Evolutionary conservation across 495 filamentous ascomycete species (phyloP), one percentile per base, ranked within the genome.

Genomic region (Achaetomiella virescens): DNA sequence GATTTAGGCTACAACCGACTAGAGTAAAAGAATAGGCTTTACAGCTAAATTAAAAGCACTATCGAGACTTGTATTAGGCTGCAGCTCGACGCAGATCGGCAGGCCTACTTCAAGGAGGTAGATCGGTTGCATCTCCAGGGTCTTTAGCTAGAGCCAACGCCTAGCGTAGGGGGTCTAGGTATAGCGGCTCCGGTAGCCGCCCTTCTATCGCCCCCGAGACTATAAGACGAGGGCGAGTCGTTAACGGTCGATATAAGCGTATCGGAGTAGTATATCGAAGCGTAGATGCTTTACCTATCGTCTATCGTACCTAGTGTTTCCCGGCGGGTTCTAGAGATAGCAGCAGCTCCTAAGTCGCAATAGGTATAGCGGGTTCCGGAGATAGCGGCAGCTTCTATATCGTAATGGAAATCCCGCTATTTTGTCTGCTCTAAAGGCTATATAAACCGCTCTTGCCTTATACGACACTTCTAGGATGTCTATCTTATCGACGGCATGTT

Each of bases 61-160:
- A 1, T 56, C 36, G 20, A 56, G 41, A 56, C 45, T 49, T 56
- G 45, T 36, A 56, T 12, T 12, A 56, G 36, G 46, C 46, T 56
- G 45, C 42, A 56, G 45, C 54, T 56, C 43, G 54, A 56, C 12
- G 1, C 20, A n/a, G 44, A 56, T 40, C 54, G 54, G n/a, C 42
- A 56, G 45, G 54, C 54, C 45, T 49, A 49, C 27, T 56, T 56
- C 42, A 49, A 56, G 45, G 37, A 56, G 54, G 54, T 44, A 44
- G 54, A 56, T 36, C 44, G 37, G n/a, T 55, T 55, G 29, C 52
- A 43, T 47, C 52, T 55, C 52, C 41, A 48, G 18, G 52, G 52
- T 43, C 22, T 56, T 56, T 29, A 56, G 54, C 54, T 44, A 44
- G 17, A 3, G 6, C 54, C 42, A 49, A 43, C 54, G 33, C 54